Evolutionary conservation across 2,329 filamentous ascomycete species (phyloP), one percentile per base, ranked within the genome.

Genomic region (Xylaria sp.): DNA sequence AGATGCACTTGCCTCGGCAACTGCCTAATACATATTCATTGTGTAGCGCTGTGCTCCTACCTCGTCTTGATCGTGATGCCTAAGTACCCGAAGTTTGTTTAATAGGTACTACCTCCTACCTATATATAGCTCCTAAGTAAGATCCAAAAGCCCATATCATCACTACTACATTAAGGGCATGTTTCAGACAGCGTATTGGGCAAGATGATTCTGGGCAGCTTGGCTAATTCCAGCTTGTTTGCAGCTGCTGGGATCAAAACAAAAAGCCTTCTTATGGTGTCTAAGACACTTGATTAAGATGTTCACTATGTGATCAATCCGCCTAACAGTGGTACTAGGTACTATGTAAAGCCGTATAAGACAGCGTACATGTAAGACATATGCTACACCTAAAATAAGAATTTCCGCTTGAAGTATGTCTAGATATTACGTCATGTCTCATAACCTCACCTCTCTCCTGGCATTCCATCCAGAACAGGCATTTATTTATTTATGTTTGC

Each of bases 341-440:
- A n/a, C n/a, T n/a, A n/a, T n/a, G n/a, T n/a, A n/a, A n/a, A n/a
- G n/a, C n/a, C n/a, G n/a, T n/a, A n/a, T n/a, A n/a, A n/a, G n/a
- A n/a, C n/a, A n/a, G n/a, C n/a, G n/a, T n/a, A n/a, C n/a, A n/a
- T n/a, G n/a, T n/a, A 4, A 23, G 5, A 54, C 37, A 53, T 6
- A 47, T 57, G 37, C 57, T 65, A 65, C 48, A n/a, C 57, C 57
- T 29, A 47, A 55, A 48, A 51, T 48, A 48, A 57, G 18, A 60
- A 58, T 58, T 67, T 51, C 53, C 65, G 21, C 40, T 57, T 63
- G 37, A 9, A 35, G 51, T 18, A 53, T 53, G 50, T 27, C 12
- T 12, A 8, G 2, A 12, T 44, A 2, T 29, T 58, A 44, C 55
- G 23, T 58, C 55, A 58, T 58, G 37, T 58, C 13, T n/a, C 4